Conservation (phyloP, 2,329 filamentous ascomycete species). For the Botryotinia narcissicola region DNA sequence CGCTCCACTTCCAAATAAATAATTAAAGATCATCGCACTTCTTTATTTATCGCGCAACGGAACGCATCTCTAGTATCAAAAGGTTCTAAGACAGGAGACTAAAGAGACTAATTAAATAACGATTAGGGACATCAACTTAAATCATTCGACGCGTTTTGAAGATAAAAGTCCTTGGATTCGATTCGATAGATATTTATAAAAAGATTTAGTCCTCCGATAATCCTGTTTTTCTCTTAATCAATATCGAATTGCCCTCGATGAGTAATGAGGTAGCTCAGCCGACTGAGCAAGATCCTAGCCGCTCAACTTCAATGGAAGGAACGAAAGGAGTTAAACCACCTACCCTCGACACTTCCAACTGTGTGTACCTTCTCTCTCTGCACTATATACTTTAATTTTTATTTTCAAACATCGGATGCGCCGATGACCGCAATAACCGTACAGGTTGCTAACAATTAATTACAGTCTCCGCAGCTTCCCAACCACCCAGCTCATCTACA, state of each 20-base stretch:
- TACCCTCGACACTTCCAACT: conserved; percentile 36
- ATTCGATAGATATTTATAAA: conserved; percentile 15
- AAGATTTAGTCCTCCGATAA: conserved; percentile 17
- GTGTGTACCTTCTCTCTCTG: conserved; percentile 29
- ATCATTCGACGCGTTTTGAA: conserved; percentile 28
- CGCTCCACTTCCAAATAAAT: neutral
- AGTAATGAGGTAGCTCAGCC: conserved; percentile 40
- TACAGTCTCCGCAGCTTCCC: conserved; percentile 32
- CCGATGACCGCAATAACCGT: neutral
- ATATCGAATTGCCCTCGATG: conserved; percentile 39
- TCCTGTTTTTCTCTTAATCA: conserved; percentile 19
- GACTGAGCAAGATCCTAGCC: conserved; percentile 38
- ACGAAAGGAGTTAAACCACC: conserved; percentile 36
- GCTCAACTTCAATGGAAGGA: conserved; percentile 35
- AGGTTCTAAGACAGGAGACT: conserved; percentile 17
- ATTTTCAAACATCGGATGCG: conserved; percentile 11
- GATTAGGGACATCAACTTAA: conserved; percentile 19
- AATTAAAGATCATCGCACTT: neutral
- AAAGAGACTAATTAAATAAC: conserved; percentile 9
- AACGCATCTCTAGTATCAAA: neutral
- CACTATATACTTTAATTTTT: neutral
- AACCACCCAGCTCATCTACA: conserved; percentile 36
- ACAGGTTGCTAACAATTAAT: conserved; percentile 29
- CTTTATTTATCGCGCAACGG: conserved; percentile 14
- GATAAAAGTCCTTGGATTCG: conserved; percentile 21